phyloP scores from a whole-genome alignment of 2,329 filamentous ascomycete species.

The Fusarium nelsonii region DNA sequence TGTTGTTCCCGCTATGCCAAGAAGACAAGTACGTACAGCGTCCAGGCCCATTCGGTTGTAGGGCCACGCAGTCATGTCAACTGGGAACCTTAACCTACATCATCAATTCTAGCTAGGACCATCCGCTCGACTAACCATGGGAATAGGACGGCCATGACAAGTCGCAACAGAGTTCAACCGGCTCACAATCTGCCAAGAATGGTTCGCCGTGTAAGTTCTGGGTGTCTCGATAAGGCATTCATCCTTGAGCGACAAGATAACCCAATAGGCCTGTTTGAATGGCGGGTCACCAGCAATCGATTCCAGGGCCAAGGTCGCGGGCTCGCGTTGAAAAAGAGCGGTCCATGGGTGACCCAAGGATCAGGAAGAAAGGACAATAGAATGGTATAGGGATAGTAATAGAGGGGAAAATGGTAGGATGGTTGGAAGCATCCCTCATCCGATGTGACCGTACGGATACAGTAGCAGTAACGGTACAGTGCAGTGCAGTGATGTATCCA shows the following conservation, averaged over 20 bases:
- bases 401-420: conserved; percentile 18
- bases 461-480: neutral
- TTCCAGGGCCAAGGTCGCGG: conserved; percentile 43
- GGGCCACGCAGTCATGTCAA: conserved; percentile 26
- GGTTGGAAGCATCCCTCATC: conserved; percentile 16
- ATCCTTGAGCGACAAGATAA: conserved; percentile 4
- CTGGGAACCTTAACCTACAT: conserved; percentile 14
- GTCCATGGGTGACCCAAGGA: conserved; percentile 31
- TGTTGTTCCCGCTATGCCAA: conserved; percentile 20
- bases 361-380: conserved; percentile 21
- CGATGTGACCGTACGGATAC: conserved; percentile 12
- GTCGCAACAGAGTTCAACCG: conserved; percentile 16
- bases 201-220: conserved; percentile 22
- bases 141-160: conserved; percentile 30
- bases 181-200: conserved; percentile 26
- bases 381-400: conserved; percentile 15
- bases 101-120: conserved; percentile 5
- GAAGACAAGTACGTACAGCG: conserved; percentile 15
- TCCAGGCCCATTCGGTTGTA: conserved; percentile 23
- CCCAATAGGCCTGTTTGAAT: conserved; percentile 24
- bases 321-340: conserved; percentile 33
- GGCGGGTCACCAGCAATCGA: conserved; percentile 36
- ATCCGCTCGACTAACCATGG: conserved; percentile 18
- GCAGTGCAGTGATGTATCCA: neutral
- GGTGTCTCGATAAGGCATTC: conserved; percentile 21